Percentiles rank a stretch among this genome's conserved stretches.
Conservation (phyloP, 2,329 filamentous ascomycete genomes). For the Venturia pyrina region DNA sequence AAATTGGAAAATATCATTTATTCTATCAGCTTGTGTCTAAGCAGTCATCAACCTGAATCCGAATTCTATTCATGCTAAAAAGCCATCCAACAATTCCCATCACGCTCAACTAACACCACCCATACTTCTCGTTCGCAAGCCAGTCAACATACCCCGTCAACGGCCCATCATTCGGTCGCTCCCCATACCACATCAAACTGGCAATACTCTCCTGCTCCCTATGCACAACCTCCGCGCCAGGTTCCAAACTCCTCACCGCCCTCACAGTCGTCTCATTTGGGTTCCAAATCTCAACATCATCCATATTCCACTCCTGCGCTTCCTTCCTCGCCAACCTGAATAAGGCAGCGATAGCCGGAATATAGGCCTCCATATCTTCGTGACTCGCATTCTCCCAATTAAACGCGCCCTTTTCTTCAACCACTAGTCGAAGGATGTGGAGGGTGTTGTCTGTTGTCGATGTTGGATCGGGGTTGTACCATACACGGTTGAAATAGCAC, state of each 20-base stretch:
- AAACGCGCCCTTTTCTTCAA: slow-evolving; percentile 36
- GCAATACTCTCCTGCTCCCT: slow-evolving; percentile 59
- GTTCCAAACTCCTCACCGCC: slow-evolving; percentile 36
- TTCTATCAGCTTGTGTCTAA: not conserved
- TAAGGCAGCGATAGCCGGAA: slow-evolving; percentile 50
- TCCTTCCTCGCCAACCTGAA: slow-evolving; percentile 58
- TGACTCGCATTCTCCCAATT: slow-evolving; percentile 15
- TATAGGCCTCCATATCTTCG: slow-evolving; percentile 35
- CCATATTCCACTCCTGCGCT: slow-evolving; percentile 61
- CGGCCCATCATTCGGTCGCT: slow-evolving; percentile 31
- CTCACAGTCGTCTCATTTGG: slow-evolving; percentile 45
- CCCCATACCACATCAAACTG: slow-evolving; percentile 61
- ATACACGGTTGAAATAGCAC: slow-evolving; percentile 63
- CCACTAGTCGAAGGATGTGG: slow-evolving; percentile 57
- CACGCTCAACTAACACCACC: slow-evolving; percentile 51
- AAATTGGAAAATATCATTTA: not conserved
- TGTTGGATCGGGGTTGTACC: slow-evolving; percentile 45
- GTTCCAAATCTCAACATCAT: slow-evolving; percentile 73
- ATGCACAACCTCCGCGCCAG: slow-evolving; percentile 39
- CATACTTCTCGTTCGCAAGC: slow-evolving; percentile 69
- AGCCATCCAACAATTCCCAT: not conserved
- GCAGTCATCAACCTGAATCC: not conserved
- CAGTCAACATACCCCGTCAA: slow-evolving; percentile 50
- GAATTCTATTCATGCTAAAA: not conserved
- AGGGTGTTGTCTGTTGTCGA: slow-evolving; percentile 54